Evolutionary conservation across 768 basidiomycete species (phyloP).

Genomic region (Tremella yokohamensis): DNA sequence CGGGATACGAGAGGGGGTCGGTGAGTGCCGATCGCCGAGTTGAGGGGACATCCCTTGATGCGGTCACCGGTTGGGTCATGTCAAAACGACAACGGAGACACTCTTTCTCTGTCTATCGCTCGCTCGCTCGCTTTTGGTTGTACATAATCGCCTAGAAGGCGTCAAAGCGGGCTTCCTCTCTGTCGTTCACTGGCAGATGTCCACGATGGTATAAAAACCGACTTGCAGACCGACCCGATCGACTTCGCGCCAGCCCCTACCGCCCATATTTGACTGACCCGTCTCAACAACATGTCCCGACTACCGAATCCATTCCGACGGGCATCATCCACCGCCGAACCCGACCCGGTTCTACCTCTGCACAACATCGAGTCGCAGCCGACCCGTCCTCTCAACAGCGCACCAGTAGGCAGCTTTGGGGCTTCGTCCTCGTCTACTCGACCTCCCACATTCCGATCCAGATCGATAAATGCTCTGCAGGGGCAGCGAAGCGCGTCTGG

Average conservation of each 20-base stretch:
- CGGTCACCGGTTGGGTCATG: too few relatives aligned
- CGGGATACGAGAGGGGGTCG: too few relatives aligned
- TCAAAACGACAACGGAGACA: too few relatives aligned
- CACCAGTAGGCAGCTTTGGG: not conserved
- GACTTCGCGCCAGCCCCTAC: not conserved
- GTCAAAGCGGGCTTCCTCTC: not conserved
- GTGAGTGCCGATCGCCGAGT: too few relatives aligned
- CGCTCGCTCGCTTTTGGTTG: too few relatives aligned
- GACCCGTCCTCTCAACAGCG: not conserved
- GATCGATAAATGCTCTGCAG: too few relatives aligned
- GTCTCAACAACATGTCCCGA: not conserved
- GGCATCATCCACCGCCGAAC: not conserved
- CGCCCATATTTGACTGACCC: not conserved
- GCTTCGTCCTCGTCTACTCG: not conserved
- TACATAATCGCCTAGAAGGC: too few relatives aligned
- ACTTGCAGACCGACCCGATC: not conserved
- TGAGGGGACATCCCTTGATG: too few relatives aligned
- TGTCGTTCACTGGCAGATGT: not conserved
- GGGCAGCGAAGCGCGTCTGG: not conserved
- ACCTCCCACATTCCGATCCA: not conserved
- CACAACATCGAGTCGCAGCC: not conserved
- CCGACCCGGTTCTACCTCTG: not conserved
- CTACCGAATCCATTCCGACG: slow-evolving; percentile 2
- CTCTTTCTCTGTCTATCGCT: too few relatives aligned
- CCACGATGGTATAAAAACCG: not conserved